phyloP scores from a whole-genome alignment of 768 basidiomycete species.

The Mycena chlorophos region DNA sequence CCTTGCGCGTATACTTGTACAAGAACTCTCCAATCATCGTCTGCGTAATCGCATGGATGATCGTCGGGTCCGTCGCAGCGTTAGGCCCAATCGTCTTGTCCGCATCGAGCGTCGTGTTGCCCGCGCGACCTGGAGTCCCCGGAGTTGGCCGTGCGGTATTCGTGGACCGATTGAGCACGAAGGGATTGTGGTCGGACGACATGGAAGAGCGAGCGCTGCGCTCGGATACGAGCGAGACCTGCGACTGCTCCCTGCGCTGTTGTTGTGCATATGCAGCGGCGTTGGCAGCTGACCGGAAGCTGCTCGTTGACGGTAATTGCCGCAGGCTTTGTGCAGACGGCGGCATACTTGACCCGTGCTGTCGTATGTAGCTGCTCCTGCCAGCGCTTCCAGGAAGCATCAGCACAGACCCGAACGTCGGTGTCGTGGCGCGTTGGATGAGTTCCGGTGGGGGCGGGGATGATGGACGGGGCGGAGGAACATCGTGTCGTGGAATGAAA shows the following conservation, averaged over 20 bases:
- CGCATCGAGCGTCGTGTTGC: conserved; percentile 29
- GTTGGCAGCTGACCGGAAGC: conserved; percentile 75
- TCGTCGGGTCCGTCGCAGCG: conserved; percentile 76
- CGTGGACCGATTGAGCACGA: conserved; percentile 30
- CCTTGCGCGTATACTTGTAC: conserved; percentile 92
- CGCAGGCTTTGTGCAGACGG: conserved; percentile 62
- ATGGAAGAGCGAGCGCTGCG: conserved; percentile 78
- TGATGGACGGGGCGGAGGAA: conserved; percentile 81
- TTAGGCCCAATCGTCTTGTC: conserved; percentile 39
- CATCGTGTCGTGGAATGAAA: conserved; percentile 69
- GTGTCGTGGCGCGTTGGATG: conserved; percentile 88
- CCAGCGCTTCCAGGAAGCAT: conserved; percentile 47
- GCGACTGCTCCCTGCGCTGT: conserved; percentile 60
- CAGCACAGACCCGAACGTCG: conserved; percentile 68
- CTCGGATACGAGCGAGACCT: conserved; percentile 69
- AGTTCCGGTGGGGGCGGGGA: conserved; percentile 94
- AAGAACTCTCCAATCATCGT: conserved; percentile 99
- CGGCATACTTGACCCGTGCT: conserved; percentile 76
- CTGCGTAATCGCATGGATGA: conserved; percentile 98
- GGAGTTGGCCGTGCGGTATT: conserved; percentile 38
- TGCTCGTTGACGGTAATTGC: conserved; percentile 75
- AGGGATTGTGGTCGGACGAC: conserved; percentile 71
- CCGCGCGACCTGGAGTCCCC: conserved; percentile 40
- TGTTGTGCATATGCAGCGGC: conserved; percentile 53
- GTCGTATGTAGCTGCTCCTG: conserved; percentile 50